phyloP scores from a whole-genome alignment of 2,329 filamentous ascomycete species.

The Gaeumannomyces sp. region DNA sequence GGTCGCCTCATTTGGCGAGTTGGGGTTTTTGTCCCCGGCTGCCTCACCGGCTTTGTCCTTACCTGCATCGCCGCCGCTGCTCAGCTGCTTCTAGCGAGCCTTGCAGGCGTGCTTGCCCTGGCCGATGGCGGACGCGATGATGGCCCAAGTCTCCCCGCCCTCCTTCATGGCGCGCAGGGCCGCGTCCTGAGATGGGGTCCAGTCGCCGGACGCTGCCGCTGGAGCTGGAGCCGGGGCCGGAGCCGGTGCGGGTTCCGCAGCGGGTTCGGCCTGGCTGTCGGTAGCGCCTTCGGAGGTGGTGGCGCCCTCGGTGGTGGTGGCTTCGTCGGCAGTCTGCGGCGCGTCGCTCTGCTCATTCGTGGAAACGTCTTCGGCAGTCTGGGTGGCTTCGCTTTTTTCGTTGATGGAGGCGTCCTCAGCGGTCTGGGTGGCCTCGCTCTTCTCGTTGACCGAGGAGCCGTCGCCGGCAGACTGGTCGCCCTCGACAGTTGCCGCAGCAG shows the following conservation, averaged over 20 bases:
- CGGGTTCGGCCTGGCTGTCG: neutral
- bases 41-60: neutral
- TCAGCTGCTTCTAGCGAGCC: constrained; percentile 10
- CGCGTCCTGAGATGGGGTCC: constrained; percentile 18
- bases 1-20: neutral
- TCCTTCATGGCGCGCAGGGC: constrained; percentile 17
- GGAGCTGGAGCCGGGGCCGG: too few species aligned
- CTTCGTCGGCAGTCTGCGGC: too few species aligned
- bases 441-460: neutral
- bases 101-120: constrained; percentile 10
- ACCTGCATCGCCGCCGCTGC: neutral
- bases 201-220: constrained; percentile 10
- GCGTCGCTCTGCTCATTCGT: too few species aligned
- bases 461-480: neutral
- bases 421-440: too few species aligned
- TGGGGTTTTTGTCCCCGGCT: neutral
- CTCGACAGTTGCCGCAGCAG: neutral
- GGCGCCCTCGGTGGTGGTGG: constrained; percentile 3
- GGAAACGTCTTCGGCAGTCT: too few species aligned
- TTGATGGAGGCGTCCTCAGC: too few species aligned
- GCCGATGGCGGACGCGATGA: constrained; percentile 11
- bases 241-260: too few species aligned
- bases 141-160: constrained; percentile 14
- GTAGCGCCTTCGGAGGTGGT: neutral
- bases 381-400: too few species aligned